Evolutionary conservation across 805 yeast species (phyloP).

Genomic region (Yarrowia sp.): DNA sequence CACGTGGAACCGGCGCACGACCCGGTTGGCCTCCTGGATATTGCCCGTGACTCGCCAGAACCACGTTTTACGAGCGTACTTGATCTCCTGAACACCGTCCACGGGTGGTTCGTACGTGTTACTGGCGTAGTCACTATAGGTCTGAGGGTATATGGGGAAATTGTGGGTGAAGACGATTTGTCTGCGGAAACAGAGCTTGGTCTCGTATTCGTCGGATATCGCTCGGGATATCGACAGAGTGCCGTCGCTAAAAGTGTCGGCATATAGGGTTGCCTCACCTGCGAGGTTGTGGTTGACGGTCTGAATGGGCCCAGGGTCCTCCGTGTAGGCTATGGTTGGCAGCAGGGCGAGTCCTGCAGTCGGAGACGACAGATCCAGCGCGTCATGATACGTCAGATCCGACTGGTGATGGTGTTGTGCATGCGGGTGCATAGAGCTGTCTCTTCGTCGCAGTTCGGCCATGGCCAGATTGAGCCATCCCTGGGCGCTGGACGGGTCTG

Average conservation of each 20-base stretch:
- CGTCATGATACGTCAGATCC: background rate
- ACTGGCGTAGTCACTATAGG: constrained; percentile 21
- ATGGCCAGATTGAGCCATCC: constrained; percentile 13
- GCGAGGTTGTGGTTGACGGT: constrained; percentile 13
- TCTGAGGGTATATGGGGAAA: constrained; percentile 28
- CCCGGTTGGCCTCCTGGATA: constrained; percentile 14
- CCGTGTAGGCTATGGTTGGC: constrained; percentile 6
- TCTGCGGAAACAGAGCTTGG: constrained; percentile 13
- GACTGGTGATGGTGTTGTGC: constrained; percentile 28
- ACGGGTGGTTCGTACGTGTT: constrained; percentile 9
- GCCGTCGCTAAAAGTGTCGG: constrained; percentile 20
- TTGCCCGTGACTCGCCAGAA: constrained; percentile 14
- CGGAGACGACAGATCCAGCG: constrained; percentile 10
- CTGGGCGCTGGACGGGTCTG: background rate
- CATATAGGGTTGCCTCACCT: constrained; percentile 7
- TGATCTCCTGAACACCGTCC: constrained; percentile 23
- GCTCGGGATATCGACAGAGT: constrained; percentile 17
- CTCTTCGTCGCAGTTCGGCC: constrained; percentile 28
- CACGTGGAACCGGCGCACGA: constrained; percentile 25
- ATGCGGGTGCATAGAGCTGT: constrained; percentile 11
- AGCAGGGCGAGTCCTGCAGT: constrained; percentile 1
- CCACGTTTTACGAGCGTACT: constrained; percentile 29
- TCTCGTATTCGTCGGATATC: constrained; percentile 30
- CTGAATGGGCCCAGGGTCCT: constrained; percentile 18
- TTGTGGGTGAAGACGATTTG: constrained; percentile 31